phyloP scores from a whole-genome alignment of 2,329 filamentous ascomycete genomes.

The Microdochium paspali region DNA sequence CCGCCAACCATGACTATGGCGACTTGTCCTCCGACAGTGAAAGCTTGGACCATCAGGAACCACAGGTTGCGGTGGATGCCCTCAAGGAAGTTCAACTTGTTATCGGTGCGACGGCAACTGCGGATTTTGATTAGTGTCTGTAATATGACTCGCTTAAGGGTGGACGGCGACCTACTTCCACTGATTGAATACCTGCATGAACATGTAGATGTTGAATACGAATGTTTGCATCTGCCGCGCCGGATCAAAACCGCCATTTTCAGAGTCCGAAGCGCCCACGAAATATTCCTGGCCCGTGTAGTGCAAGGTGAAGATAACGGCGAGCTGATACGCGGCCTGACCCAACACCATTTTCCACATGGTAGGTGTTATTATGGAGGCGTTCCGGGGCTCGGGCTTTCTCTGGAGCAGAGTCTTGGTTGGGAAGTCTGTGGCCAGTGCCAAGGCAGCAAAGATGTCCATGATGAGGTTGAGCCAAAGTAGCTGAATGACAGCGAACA shows the following conservation, averaged over 20 bases:
- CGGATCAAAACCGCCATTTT: constrained; percentile 6
- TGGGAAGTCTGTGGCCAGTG: constrained; percentile 54
- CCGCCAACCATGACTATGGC: constrained; percentile 49
- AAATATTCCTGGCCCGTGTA: constrained; percentile 49
- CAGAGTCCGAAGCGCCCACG: not conserved
- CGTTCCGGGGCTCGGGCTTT: constrained; percentile 48
- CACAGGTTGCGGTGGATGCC: constrained; percentile 46
- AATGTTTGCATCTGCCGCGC: constrained; percentile 43
- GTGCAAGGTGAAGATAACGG: constrained; percentile 49
- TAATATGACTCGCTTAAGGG: constrained; percentile 56
- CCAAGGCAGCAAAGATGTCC: constrained; percentile 59
- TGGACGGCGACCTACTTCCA: constrained; percentile 47
- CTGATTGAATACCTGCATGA: constrained; percentile 66
- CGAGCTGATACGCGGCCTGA: constrained; percentile 50
- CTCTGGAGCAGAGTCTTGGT: constrained; percentile 48
- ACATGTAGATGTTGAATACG: constrained; percentile 63
- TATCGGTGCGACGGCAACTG: constrained; percentile 53
- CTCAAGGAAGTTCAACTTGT: constrained; percentile 52
- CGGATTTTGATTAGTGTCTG: constrained; percentile 58
- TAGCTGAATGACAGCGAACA: constrained; percentile 57
- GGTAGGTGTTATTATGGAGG: constrained; percentile 60
- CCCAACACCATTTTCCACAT: constrained; percentile 62
- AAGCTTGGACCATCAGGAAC: constrained; percentile 44
- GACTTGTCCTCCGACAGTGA: constrained; percentile 49
- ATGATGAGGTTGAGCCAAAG: constrained; percentile 64